Conservation (phyloP, 495 filamentous ascomycete species). For the Cercophora newfieldiana region DNA sequence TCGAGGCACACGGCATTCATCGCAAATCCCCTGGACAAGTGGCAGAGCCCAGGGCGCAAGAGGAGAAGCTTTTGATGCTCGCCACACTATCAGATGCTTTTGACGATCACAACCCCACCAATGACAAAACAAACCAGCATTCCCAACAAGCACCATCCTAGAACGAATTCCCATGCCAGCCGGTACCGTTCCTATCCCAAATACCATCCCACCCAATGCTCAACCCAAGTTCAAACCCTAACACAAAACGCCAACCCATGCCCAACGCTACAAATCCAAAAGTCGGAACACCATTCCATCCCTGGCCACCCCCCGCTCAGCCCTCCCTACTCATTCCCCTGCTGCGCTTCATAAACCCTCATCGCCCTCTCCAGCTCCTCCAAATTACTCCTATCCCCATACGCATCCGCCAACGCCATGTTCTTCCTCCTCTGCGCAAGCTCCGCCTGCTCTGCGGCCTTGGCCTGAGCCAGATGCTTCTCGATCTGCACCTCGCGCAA, state of each 20-base stretch:
- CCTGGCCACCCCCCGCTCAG: not conserved
- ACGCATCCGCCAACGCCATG: conserved; percentile 51
- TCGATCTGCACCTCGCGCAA: conserved; percentile 34
- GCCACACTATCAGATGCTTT: not conserved
- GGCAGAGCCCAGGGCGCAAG: not conserved
- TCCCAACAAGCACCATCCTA: too few species aligned
- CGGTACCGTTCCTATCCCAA: not conserved
- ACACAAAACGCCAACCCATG: not conserved
- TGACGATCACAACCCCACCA: too few species aligned
- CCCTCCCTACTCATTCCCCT: conserved; percentile 31
- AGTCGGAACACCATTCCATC: too few species aligned
- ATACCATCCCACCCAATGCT: not conserved
- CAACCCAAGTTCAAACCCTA: not conserved
- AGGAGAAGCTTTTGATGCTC: not conserved
- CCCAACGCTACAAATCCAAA: not conserved
- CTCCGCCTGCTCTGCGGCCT: conserved; percentile 26
- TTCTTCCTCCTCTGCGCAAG: conserved; percentile 29
- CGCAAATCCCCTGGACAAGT: not conserved
- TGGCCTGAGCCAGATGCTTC: conserved; percentile 23
- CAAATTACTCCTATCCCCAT: conserved; percentile 58
- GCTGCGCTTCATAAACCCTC: conserved; percentile 48
- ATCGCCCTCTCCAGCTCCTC: conserved; percentile 60
- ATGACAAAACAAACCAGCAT: not conserved
- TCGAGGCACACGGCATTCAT: too few species aligned
- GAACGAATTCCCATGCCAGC: too few species aligned